Evolutionary conservation across 1,284 basidiomycete genomes (phyloP).

Genomic region (Boletus semigastroideus): DNA sequence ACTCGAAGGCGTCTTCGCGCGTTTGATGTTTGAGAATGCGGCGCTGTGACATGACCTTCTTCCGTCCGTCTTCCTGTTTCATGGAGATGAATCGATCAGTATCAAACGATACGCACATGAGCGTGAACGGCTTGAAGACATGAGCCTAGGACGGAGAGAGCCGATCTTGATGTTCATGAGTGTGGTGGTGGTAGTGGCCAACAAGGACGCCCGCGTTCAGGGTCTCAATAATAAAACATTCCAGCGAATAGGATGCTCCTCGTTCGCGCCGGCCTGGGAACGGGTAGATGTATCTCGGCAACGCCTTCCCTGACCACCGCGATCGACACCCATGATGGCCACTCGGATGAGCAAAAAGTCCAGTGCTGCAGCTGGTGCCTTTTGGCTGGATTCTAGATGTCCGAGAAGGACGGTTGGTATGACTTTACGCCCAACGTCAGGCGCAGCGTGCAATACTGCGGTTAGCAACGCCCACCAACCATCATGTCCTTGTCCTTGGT

Average conservation of each 20-base stretch:
- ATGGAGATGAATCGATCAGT: constrained; percentile 22
- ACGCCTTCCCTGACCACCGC: constrained; percentile 9
- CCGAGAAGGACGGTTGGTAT: constrained; percentile 15
- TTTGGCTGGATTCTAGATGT: not conserved
- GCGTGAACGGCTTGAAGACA: constrained; percentile 4
- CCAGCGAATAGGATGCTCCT: not conserved
- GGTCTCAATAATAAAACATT: constrained; percentile 5
- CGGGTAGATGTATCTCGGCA: not conserved
- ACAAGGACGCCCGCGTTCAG: not conserved
- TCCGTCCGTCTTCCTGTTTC: constrained; percentile 19
- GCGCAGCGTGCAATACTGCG: constrained; percentile 10
- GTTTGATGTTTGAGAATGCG: constrained; percentile 9
- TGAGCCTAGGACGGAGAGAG: not conserved
- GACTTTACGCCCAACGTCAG: constrained; percentile 15
- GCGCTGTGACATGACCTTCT: constrained; percentile 17
- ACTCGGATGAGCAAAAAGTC: not conserved
- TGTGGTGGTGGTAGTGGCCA: not conserved
- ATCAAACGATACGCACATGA: not conserved
- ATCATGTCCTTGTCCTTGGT: constrained; percentile 3
- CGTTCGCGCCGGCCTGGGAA: constrained; percentile 4
- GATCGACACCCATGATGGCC: constrained; percentile 12
- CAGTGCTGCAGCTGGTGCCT: not conserved
- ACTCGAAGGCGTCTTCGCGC: not conserved
- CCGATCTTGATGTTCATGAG: constrained; percentile 1
- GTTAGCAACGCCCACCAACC: constrained; percentile 6